Base-by-base conservation (phyloP, 805 yeast species). In the Yamadazyma tumulicola region DNA sequence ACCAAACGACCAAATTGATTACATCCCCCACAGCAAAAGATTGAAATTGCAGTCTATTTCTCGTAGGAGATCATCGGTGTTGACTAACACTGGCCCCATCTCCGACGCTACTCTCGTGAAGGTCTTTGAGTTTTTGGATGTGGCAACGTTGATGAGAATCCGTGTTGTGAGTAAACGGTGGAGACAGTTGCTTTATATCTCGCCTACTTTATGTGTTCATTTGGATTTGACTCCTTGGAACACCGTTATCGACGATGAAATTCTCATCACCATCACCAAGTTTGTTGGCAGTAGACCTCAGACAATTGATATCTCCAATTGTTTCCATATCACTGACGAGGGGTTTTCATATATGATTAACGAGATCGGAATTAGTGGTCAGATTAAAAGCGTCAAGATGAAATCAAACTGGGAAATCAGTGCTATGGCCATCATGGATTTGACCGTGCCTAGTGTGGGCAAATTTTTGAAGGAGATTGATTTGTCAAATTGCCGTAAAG, bases 381-480 rank as follows among this genome's bases (percentile, higher is more conserved):
- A 68, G 20, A 70, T 84, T 29, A 63, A 65, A 34, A 57, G 59
- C 7, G 59, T 84, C 32, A 70, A 67, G 40, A 80, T 83, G 87
- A 68, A 66, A 41, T 76, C 84, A 11, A 80, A 75, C 31, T 83
- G 91, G 91, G 85, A 81, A 46, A 77, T 84, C 6, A 74, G 81
- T 39, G 85, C 87, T 2, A 79, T 81, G 85, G 84, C 89, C 2
- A 80, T 83, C 19, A 81, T 83, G 87, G 91, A 84, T 52, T 56
- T 83, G 26, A 73, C 86, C 1, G 78, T 74, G 1, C 80, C 81
- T 0, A 68, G 74, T 45, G 77, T 81, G 20, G 88, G 88, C 6
- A 62, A 67, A 21, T 57, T 69, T 42, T 57, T 84, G 24, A 75
- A 68, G 35, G 78, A 74, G 34, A 61, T 84, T 14, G 87, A 83